These are phyloP conservation scores for Eremothecium cymbalariae DNA, from an alignment of 1,139 yeast species.

Conservation along the genomic window DNA sequence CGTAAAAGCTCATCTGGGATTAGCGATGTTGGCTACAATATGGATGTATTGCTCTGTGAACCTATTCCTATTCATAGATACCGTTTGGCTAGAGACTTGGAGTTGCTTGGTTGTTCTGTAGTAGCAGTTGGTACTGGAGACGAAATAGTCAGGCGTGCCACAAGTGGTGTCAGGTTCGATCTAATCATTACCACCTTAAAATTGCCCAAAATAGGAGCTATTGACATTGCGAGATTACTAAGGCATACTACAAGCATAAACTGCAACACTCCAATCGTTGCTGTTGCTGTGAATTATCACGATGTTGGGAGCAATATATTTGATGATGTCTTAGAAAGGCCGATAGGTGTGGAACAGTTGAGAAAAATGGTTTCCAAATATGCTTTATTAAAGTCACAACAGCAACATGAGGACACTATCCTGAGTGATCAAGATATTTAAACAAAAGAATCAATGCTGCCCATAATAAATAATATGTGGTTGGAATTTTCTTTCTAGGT, in stretches of 20 bases:
- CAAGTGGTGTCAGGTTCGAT: constrained; percentile 80
- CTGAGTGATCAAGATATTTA: constrained; percentile 28
- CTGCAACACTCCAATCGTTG: constrained; percentile 68
- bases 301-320: constrained; percentile 62
- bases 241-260: constrained; percentile 71
- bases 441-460: no score
- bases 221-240: constrained; percentile 71
- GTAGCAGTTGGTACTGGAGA: constrained; percentile 75
- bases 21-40: constrained; percentile 19
- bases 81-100: constrained; percentile 56
- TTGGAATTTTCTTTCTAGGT: no score
- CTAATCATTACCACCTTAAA: constrained; percentile 69
- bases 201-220: constrained; percentile 55
- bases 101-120: constrained; percentile 70
- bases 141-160: constrained; percentile 71
- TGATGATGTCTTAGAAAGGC: constrained; percentile 69
- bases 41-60: constrained; percentile 77
- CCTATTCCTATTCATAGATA: constrained; percentile 78
- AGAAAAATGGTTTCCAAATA: constrained; percentile 29
- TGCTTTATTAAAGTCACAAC: constrained; percentile 28
- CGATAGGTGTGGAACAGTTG: constrained; percentile 46
- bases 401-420: constrained; percentile 26
- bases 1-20: constrained; percentile 21
- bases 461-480: no score
- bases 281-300: constrained; percentile 62